Base-by-base conservation (phyloP, 345 rosid species). In the Arabis hirsuta region DNA sequence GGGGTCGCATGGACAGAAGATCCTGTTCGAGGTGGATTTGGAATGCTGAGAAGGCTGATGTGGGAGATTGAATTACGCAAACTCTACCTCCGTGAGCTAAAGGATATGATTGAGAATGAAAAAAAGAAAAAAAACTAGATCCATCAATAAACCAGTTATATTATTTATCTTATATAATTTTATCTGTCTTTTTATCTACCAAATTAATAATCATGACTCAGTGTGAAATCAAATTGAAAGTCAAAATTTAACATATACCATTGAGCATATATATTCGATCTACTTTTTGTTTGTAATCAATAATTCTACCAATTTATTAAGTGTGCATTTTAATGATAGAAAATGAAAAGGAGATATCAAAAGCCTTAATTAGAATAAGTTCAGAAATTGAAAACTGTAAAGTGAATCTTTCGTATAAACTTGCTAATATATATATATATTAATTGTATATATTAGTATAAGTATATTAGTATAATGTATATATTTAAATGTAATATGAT, bases 11-110 rank as follows among this genome's bases (percentile, higher is more conserved):
- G 72, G 72, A 4, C 2, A 31, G 1, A 11, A 6, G 44, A 55
- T 55, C 42, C 29, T 0, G 19, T 7, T 1, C 4, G 6, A 29
- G 72, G 72, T 67, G 62, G 44, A 20, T 31, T 43, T 31, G 72
- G 54, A 55, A 32, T 4, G 1, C 4, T 43, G 11, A 8, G 7
- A 31, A 67, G 11, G 4, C 22, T 67, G 4, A 11, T 26, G 54
- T 43, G 62, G 54, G 9, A 55, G 3, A 19, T 55, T 20, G 7
- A 19, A 4, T 5, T 1, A 43, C 62, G 8, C 3, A 32, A 55
- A 31, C 0, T 7, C 8, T 55, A 55, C 22, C 62, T 67, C 2
- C 0, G 2, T 55, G 10, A 29, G 4, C 7, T 55, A 7, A 43
- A 31, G 1, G 43, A 47, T 31, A 42, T 10, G 12, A 67, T 43